These are phyloP conservation scores for Paramecium sexaurelia DNA, from an alignment of 73 alveolate genomes.

Conservation along the genomic window DNA sequence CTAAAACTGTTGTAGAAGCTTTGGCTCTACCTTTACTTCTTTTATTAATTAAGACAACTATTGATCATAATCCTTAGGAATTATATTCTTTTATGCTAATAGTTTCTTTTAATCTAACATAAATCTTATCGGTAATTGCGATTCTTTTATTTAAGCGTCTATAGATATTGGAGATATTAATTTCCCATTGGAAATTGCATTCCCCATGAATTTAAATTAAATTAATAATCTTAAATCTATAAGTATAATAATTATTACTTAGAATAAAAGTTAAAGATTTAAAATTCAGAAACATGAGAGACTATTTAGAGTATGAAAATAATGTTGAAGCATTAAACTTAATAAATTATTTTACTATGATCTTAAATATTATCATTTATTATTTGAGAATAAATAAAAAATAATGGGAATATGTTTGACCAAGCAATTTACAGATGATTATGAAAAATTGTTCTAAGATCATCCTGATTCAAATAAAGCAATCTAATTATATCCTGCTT, in stretches of 20 bases:
- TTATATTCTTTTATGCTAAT: background rate
- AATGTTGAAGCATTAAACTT: too few relatives aligned
- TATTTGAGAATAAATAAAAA: too few relatives aligned
- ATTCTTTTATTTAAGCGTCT: background rate
- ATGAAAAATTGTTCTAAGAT: background rate
- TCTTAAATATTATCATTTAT: too few relatives aligned
- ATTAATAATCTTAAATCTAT: background rate
- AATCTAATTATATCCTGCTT: background rate
- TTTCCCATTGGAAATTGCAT: background rate
- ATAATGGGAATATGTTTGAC: background rate
- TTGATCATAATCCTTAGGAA: constrained; percentile 2
- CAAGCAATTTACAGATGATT: background rate
- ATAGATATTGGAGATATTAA: background rate
- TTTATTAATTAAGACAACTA: background rate
- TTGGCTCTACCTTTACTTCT: background rate
- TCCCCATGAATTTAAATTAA: background rate
- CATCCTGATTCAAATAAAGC: background rate
- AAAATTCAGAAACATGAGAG: too few relatives aligned
- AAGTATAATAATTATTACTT: too few relatives aligned
- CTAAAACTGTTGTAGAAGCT: background rate
- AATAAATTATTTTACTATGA: too few relatives aligned
- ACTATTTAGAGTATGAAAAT: too few relatives aligned
- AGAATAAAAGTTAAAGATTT: too few relatives aligned
- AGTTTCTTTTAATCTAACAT: background rate
- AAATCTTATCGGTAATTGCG: background rate